Evolutionary conservation across 805 yeast species (phyloP), one percentile per base, ranked within the genome.

Genomic region (Lachancea thermotolerans): DNA sequence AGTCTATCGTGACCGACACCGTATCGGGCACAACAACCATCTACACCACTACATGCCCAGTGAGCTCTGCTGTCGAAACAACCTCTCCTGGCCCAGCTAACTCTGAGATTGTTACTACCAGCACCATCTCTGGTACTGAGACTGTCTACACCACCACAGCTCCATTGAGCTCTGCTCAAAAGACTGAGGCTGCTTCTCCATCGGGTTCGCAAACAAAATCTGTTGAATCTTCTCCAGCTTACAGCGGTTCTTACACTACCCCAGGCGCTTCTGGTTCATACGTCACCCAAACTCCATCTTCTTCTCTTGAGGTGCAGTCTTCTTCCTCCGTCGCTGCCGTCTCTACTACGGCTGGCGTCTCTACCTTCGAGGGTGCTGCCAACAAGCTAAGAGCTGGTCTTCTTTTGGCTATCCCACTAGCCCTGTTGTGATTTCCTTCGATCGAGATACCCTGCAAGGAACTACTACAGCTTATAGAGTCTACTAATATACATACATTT

Each of bases 361-460:
- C 47, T 4, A 33, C 42, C 6, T 44, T 38, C 29, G 47, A 38
- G 32, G 47, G 47, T 16, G 15, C 37, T 10, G 42, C 47, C 7
- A 39, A 38, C 27, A 34, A 21, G 16, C 10, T 44, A 14, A 34
- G 38, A 27, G 42, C 42, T 12, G 42, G 42, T 27, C 33, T 39
- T 25, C 42, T 44, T 18, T 18, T 44, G 39, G 37, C 37, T 32
- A 28, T 44, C 10, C 42, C 42, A 16, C 27, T 44, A 25, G 47
- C 47, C 17, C 21, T 44, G 12, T 28, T 44, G 29, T 44, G 18
- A 41, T 41, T 14, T 38, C 54, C 57, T 11, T 52, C 21, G 27
- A 10, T 17, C n/a, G 18, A 15, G 35, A 38, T 38, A 38, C 41
- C 41, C 41, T 16, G 16, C 18, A 31, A 31, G 8, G 34, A 31